Evolutionary conservation across 495 filamentous ascomycete genomes (phyloP).

Genomic region (Extremus antarcticus): DNA sequence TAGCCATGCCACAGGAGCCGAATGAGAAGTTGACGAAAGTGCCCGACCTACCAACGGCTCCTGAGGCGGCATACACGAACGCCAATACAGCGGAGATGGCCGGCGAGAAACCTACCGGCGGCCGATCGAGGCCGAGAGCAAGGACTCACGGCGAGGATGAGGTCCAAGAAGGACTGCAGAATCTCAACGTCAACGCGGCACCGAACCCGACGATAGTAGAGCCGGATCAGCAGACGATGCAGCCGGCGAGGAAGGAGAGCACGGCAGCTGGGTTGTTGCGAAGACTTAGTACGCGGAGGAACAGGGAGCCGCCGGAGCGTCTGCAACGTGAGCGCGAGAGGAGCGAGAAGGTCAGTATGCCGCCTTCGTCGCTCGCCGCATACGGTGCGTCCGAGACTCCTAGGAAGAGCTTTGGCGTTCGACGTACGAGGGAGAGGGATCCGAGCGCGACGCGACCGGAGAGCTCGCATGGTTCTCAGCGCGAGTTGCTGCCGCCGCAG

Average conservation of each 20-base stretch:
- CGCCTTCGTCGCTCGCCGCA: slow-evolving; percentile 58
- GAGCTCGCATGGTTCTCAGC: slow-evolving; percentile 58
- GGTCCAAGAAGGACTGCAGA: slow-evolving; percentile 62
- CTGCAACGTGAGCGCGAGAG: slow-evolving; percentile 29
- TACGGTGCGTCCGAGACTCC: slow-evolving; percentile 61
- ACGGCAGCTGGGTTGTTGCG: slow-evolving; percentile 77
- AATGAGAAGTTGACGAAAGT: slow-evolving; percentile 53
- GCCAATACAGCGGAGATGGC: slow-evolving; percentile 66
- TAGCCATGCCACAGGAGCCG: slow-evolving; percentile 42
- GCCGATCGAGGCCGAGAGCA: slow-evolving; percentile 71
- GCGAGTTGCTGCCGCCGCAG: slow-evolving; percentile 56
- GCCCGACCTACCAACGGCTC: slow-evolving; percentile 61
- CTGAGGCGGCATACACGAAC: slow-evolving; percentile 88
- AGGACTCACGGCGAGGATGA: slow-evolving; percentile 96
- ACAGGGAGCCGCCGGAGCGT: slow-evolving; percentile 36
- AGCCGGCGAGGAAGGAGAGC: slow-evolving; percentile 70
- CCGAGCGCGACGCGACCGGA: slow-evolving; percentile 39
- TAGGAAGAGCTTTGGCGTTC: slow-evolving; percentile 73
- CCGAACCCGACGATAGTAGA: slow-evolving; percentile 45
- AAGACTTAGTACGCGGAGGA: slow-evolving; percentile 77
- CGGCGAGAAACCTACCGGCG: slow-evolving; percentile 67
- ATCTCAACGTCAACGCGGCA: slow-evolving; percentile 48
- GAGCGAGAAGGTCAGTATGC: slow-evolving; percentile 46
- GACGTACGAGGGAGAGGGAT: slow-evolving; percentile 38
- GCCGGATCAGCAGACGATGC: slow-evolving; percentile 53